These are phyloP conservation scores for Areca catechu DNA, from an alignment of 176 grass and related monocot genomes.

Conservation along the genomic window DNA sequence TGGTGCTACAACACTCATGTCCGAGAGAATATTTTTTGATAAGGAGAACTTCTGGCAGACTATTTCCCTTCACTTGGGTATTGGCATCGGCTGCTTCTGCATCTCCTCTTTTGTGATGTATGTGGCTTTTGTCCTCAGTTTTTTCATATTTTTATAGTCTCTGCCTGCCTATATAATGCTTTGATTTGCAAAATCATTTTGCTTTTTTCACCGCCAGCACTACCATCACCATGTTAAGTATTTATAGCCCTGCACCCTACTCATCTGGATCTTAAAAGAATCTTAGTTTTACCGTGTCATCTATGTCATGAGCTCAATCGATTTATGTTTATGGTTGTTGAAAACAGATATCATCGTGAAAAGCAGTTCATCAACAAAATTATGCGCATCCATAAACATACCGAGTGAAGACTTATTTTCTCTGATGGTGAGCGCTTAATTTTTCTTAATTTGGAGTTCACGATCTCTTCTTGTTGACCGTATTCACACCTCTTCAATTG, in stretches of 20 bases:
- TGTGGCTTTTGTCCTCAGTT: conserved; percentile 6
- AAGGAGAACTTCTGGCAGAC: conserved; percentile 63
- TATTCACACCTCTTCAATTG: too few relatives aligned
- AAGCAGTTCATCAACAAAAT: conserved; percentile 73
- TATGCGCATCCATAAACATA: conserved; percentile 25
- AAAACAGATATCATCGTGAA: conserved; percentile 63
- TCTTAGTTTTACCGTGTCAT: conserved; percentile 1
- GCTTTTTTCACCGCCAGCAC: too few relatives aligned
- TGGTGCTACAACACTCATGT: conserved; percentile 45
- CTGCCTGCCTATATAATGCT: too few relatives aligned
- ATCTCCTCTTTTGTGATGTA: conserved; percentile 67
- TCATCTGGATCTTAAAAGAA: neutral
- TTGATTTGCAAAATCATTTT: too few relatives aligned
- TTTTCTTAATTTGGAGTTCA: too few relatives aligned
- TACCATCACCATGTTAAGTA: too few relatives aligned
- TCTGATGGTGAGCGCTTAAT: too few relatives aligned
- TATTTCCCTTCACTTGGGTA: conserved; percentile 56
- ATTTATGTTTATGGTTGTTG: too few relatives aligned
- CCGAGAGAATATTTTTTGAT: conserved; percentile 64
- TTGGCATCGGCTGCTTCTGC: conserved; percentile 65
- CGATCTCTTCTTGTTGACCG: too few relatives aligned
- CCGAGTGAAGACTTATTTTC: conserved; percentile 19
- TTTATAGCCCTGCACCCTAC: too few relatives aligned
- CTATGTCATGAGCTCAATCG: neutral
- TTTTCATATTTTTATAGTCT: neutral